Conservation (phyloP, 108 stramenopile genomes). For the Schizochytrium sp. region DNA sequence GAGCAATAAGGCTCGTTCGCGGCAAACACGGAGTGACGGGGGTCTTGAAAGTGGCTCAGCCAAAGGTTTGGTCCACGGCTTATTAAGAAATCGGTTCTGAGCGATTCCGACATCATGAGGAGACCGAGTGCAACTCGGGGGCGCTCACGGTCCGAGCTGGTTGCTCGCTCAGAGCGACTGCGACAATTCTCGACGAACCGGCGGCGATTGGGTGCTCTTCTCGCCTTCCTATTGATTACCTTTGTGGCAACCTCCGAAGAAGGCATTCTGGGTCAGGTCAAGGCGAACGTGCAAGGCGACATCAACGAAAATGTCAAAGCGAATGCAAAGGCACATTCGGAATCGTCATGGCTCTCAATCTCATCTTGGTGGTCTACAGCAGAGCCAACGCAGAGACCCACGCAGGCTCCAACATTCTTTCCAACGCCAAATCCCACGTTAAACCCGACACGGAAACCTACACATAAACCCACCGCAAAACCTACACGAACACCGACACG, state of each 20-base stretch:
- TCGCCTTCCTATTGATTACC: not conserved
- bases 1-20: too few species aligned
- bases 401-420: not conserved
- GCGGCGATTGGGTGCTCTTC: not conserved
- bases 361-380: not conserved
- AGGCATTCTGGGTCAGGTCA: not conserved
- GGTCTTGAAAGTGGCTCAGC: too few species aligned
- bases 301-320: not conserved
- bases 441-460: not conserved
- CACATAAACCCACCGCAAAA: not conserved
- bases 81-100: too few species aligned
- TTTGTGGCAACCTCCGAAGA: constrained; percentile 29
- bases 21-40: too few species aligned
- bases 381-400: not conserved
- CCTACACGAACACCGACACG: not conserved
- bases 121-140: not conserved
- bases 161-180: constrained; percentile 1
- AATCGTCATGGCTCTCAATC: not conserved
- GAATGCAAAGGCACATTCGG: not conserved
- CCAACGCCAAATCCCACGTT: constrained; percentile 9
- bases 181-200: constrained; percentile 29
- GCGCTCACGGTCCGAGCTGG: constrained; percentile 1
- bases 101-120: not conserved
- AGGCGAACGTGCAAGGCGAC: not conserved
- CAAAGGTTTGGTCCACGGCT: too few species aligned